A percentile compares a stretch with the other conserved stretches of the same genome.
phyloP scores from a whole-genome alignment of 306 rosid species.

The Cucurbita pepo region DNA sequence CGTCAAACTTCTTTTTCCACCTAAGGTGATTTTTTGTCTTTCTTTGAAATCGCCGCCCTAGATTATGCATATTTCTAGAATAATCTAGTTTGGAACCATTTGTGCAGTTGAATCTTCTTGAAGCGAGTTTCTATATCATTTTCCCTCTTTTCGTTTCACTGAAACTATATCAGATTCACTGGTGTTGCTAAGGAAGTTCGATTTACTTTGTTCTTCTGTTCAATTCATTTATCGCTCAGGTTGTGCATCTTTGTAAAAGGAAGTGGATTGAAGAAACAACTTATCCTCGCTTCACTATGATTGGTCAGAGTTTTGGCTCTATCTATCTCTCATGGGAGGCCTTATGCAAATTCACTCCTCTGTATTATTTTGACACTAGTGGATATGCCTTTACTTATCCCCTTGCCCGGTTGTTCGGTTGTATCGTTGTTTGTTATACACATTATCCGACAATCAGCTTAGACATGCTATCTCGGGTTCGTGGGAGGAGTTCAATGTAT shows the following conservation, averaged over 20 bases:
- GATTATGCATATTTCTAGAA: not conserved
- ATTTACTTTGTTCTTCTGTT: not conserved
- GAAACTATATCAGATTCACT: not conserved
- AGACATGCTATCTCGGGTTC: conserved; percentile 93
- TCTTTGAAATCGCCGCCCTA: not conserved
- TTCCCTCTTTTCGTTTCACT: not conserved
- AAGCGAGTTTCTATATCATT: not conserved
- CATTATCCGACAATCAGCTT: conserved; percentile 94
- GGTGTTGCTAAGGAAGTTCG: not conserved
- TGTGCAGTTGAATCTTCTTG: not conserved
- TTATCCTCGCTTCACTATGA: conserved; percentile 81
- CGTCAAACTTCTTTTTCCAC: conserved; percentile 39
- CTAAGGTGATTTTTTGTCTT: conserved; percentile 23
- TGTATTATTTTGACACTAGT: conserved; percentile 65
- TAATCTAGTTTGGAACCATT: not conserved
- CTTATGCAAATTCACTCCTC: conserved; percentile 61
- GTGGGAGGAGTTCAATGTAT: conserved; percentile 50
- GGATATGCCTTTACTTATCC: conserved; percentile 95
- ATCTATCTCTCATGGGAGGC: conserved; percentile 85
- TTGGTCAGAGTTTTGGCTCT: conserved; percentile 86
- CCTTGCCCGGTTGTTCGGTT: conserved; percentile 72
- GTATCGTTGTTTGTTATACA: conserved; percentile 73
- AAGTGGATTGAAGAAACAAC: conserved; percentile 81
- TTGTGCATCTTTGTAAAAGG: conserved; percentile 67
- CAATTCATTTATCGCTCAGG: conserved; percentile 25